A percentile compares a stretch with the other conserved stretches of the same genome.
These are phyloP conservation scores for Coniochaeta prunicola DNA, from an alignment of 2,329 filamentous ascomycete species.

Conservation along the genomic window DNA sequence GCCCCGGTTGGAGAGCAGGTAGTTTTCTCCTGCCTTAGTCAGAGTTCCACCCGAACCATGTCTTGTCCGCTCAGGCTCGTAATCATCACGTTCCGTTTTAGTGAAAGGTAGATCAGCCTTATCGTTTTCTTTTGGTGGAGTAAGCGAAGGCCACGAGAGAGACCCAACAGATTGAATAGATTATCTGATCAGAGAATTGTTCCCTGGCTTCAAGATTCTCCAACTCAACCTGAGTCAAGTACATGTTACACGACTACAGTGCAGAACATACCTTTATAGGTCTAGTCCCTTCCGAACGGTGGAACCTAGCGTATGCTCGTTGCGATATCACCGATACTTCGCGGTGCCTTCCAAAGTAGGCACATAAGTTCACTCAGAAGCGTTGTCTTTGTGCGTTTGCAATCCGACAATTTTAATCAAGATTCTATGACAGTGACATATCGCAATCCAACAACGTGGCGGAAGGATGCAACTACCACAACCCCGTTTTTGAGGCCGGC, in stretches of 20 bases:
- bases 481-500: too few species aligned
- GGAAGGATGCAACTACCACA: background rate
- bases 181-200: background rate
- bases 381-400: background rate
- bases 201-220: background rate
- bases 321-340: background rate
- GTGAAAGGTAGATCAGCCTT: background rate
- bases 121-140: background rate
- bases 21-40: too few species aligned
- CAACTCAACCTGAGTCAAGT: background rate
- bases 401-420: too few species aligned
- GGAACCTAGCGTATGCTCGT: background rate
- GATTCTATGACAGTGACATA: background rate
- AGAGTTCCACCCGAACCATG: background rate
- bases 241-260: background rate
- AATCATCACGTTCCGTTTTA: background rate
- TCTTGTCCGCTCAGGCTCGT: background rate
- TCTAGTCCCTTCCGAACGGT: background rate
- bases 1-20: background rate
- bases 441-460: background rate
- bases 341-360: background rate
- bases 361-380: background rate
- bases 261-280: background rate
- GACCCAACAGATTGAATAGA: background rate
- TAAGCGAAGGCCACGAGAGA: background rate